Conservation (phyloP, 768 basidiomycete species). For the Calvatia gigantea region DNA sequence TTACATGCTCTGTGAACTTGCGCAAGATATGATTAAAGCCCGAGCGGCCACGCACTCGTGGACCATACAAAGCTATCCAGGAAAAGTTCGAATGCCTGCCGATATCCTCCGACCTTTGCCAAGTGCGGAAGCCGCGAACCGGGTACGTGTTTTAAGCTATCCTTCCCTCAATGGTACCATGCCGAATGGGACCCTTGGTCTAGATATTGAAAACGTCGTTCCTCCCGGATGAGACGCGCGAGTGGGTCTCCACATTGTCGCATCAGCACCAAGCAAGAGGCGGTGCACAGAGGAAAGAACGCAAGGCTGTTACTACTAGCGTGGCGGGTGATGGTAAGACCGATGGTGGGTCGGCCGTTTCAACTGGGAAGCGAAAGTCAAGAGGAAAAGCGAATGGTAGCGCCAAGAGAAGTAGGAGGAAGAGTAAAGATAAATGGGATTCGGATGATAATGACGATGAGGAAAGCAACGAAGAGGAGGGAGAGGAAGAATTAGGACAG, state of each 20-base stretch:
- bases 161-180: background rate
- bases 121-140: slow-evolving; percentile 57
- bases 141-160: slow-evolving; percentile 34
- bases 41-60: slow-evolving; percentile 66
- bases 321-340: background rate
- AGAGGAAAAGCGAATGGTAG: slow-evolving; percentile 8
- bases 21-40: slow-evolving; percentile 80
- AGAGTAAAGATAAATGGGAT: slow-evolving; percentile 11
- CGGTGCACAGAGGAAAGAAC: slow-evolving; percentile 45
- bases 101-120: slow-evolving; percentile 80
- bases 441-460: slow-evolving; percentile 8
- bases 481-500: background rate
- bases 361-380: slow-evolving; percentile 6
- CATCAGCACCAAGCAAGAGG: slow-evolving; percentile 35
- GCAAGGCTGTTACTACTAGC: slow-evolving; percentile 34
- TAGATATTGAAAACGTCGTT: slow-evolving; percentile 70
- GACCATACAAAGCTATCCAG: slow-evolving; percentile 77
- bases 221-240: slow-evolving; percentile 54
- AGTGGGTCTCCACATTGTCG: slow-evolving; percentile 53
- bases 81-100: slow-evolving; percentile 70
- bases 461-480: background rate
- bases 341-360: background rate
- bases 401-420: slow-evolving; percentile 10
- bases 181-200: background rate
- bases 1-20: slow-evolving; percentile 83